These are phyloP conservation scores for Ajuga chamaepitys DNA, from an alignment of 257 asterid genomes.

Conservation along the genomic window DNA sequence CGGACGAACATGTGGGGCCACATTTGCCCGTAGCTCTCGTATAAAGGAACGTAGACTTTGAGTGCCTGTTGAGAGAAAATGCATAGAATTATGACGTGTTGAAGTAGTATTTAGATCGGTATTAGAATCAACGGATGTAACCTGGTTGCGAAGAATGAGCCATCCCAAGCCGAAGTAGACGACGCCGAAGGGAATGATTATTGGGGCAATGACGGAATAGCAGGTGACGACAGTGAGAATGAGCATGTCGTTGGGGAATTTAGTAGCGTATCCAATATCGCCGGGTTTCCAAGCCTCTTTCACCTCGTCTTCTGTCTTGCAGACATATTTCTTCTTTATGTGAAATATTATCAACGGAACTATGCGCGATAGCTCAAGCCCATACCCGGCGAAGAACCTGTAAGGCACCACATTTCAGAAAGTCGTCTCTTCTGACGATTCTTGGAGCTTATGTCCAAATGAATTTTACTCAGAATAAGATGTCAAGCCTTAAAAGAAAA, in stretches of 20 bases:
- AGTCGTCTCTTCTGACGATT: too few relatives aligned
- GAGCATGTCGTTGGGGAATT: conserved; percentile 77
- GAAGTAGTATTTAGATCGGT: too few relatives aligned
- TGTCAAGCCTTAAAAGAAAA: not conserved
- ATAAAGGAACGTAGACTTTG: conserved; percentile 74
- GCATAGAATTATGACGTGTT: not conserved
- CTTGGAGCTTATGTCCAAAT: too few relatives aligned
- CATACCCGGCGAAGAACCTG: conserved; percentile 95
- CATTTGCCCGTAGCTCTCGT: conserved; percentile 75
- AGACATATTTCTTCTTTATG: conserved; percentile 68
- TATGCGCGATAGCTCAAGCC: conserved; percentile 80
- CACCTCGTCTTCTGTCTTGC: conserved; percentile 76
- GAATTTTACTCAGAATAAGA: not conserved
- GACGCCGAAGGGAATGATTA: conserved; percentile 75
- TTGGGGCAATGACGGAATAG: conserved; percentile 81
- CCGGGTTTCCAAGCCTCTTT: conserved; percentile 93
- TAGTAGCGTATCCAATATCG: conserved; percentile 68
- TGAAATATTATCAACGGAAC: conserved; percentile 72
- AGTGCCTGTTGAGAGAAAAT: conserved; percentile 40
- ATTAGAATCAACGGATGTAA: not conserved
- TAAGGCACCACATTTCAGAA: not conserved
- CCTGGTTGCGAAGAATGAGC: conserved; percentile 92
- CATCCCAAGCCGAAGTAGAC: conserved; percentile 87
- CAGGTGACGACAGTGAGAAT: conserved; percentile 60
- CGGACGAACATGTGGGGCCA: conserved; percentile 90